A percentile compares a stretch with the other conserved stretches of the same genome.
Evolutionary conservation across 192 early-diverging fungal genomes (phyloP).

Genomic region (Dissophora ornata): DNA sequence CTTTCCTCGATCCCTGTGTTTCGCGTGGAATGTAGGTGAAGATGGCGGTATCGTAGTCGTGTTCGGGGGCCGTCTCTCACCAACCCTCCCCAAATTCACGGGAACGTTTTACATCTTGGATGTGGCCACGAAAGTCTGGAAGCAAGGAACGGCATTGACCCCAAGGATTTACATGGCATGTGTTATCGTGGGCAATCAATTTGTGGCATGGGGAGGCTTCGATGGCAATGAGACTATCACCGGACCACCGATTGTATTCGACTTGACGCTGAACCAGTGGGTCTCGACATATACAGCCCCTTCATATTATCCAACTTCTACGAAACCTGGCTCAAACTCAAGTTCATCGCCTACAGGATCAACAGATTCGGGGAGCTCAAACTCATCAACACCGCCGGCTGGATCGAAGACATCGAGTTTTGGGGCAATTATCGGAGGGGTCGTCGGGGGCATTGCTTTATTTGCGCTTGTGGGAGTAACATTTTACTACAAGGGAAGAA

Average conservation of each 20-base stretch:
- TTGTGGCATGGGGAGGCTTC: constrained; percentile 28
- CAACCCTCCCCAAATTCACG: background rate
- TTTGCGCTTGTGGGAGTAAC: background rate
- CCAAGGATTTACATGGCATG: constrained; percentile 21
- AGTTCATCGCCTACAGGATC: too few relatives aligned
- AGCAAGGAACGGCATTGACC: background rate
- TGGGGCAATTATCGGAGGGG: constrained; percentile 17
- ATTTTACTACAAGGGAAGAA: too few relatives aligned
- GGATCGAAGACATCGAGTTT: background rate
- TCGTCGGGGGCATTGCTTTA: background rate
- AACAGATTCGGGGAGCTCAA: too few relatives aligned
- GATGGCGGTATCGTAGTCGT: constrained; percentile 19
- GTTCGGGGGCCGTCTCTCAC: constrained; percentile 9
- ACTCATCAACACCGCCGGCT: background rate
- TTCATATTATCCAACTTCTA: constrained; percentile 1
- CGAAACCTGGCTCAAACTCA: too few relatives aligned
- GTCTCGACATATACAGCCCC: constrained; percentile 21
- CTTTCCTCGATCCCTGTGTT: too few relatives aligned
- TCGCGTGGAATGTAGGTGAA: too few relatives aligned
- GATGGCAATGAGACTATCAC: background rate
- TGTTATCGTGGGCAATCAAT: constrained; percentile 21
- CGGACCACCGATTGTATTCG: constrained; percentile 24
- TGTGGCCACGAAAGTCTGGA: constrained; percentile 2
- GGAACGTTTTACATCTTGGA: constrained; percentile 14
- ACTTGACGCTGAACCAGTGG: constrained; percentile 12